Percentiles rank a stretch among this genome's conserved stretches.
These are phyloP conservation scores for Pseudognaphalium luteoalbum DNA, from an alignment of 129 eudicot species.

Conservation along the genomic window DNA sequence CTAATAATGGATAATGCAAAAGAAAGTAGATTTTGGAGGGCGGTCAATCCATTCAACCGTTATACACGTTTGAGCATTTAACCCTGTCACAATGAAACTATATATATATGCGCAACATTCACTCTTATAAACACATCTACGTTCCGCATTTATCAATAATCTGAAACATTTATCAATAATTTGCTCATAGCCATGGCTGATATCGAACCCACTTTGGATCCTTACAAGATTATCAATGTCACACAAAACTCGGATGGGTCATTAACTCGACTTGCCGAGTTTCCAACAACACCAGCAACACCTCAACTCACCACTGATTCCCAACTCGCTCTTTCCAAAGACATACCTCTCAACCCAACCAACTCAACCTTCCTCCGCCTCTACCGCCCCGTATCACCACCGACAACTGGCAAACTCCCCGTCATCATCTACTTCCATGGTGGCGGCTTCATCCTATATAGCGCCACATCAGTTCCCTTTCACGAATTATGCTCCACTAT, in stretches of 20 bases:
- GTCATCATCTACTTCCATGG: slow-evolving; percentile 72
- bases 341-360: slow-evolving; percentile 56
- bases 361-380: slow-evolving; percentile 67
- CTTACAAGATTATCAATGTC: slow-evolving; percentile 62
- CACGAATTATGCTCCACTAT: slow-evolving; percentile 55
- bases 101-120: too few relatives aligned
- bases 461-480: slow-evolving; percentile 45
- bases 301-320: slow-evolving; percentile 29
- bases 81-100: too few relatives aligned
- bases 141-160: too few relatives aligned
- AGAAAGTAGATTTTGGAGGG: too few relatives aligned
- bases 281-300: slow-evolving; percentile 49
- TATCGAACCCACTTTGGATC: slow-evolving; percentile 34
- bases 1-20: too few relatives aligned
- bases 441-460: slow-evolving; percentile 70
- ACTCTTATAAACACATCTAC: too few relatives aligned
- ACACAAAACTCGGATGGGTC: slow-evolving; percentile 72
- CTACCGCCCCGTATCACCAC: slow-evolving; percentile 46
- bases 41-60: too few relatives aligned
- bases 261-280: slow-evolving; percentile 40
- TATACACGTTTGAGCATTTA: too few relatives aligned
- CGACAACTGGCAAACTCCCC: slow-evolving; percentile 47
- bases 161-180: neutral
- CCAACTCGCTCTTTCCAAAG: slow-evolving; percentile 55
- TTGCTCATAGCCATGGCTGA: slow-evolving; percentile 29